These are phyloP conservation scores for Tuber melanosporum DNA, from an alignment of 495 filamentous ascomycete species.

Conservation along the genomic window DNA sequence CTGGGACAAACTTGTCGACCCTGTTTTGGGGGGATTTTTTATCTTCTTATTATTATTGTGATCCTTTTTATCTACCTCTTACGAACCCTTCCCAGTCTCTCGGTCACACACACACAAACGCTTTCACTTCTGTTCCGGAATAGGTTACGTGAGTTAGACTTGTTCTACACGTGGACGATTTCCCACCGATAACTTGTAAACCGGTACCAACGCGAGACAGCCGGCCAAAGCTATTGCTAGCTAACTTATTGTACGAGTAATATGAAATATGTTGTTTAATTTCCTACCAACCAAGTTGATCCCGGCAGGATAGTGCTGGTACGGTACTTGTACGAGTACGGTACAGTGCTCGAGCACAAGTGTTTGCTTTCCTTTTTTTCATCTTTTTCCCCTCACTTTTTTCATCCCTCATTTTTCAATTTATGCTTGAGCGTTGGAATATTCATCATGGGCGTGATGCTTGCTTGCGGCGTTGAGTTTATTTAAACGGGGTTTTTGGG, in stretches of 20 bases:
- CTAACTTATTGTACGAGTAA: background rate
- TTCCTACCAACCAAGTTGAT: background rate
- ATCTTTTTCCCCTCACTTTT: background rate
- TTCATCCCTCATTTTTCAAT: background rate
- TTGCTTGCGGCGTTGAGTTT: background rate
- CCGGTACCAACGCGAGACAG: background rate
- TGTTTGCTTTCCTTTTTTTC: background rate
- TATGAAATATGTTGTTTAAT: background rate
- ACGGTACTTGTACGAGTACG: background rate
- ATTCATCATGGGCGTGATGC: background rate
- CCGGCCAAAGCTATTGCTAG: background rate
- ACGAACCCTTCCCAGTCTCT: background rate
- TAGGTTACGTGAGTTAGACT: background rate
- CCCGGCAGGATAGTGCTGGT: background rate
- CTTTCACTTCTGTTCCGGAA: background rate
- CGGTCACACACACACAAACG: background rate
- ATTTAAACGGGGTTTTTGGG: background rate
- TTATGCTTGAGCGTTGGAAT: background rate
- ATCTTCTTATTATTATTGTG: background rate
- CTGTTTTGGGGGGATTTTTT: background rate
- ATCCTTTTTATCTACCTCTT: background rate
- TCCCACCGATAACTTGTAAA: background rate
- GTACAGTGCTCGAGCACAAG: too few relatives aligned
- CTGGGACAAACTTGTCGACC: constrained; percentile 19
- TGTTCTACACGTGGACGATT: background rate